phyloP scores from a whole-genome alignment of 169 alveolate species.

The Besnoitia besnoiti region DNA sequence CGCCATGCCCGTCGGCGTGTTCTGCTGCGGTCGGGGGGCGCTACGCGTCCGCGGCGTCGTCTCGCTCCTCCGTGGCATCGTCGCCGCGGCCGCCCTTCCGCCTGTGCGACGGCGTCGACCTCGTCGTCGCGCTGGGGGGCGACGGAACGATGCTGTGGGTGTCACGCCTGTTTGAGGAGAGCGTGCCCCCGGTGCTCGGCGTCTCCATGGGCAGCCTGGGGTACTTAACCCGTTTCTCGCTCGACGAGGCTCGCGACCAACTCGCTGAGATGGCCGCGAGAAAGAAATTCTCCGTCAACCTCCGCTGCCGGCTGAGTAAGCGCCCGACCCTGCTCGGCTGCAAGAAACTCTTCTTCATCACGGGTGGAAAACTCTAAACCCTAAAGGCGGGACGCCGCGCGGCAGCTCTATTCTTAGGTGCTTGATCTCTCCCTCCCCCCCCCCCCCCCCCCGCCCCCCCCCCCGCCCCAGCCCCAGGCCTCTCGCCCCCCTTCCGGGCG shows the following conservation, averaged over 20 bases:
- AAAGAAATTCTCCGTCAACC: slow-evolving; percentile 19
- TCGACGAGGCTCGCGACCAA: slow-evolving; percentile 52
- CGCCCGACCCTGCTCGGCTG: too few species aligned
- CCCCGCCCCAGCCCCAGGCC: background rate
- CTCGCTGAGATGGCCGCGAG: slow-evolving; percentile 44
- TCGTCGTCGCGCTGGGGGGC: slow-evolving; percentile 92
- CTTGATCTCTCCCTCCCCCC: background rate
- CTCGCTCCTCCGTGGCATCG: too few species aligned
- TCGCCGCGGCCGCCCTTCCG: background rate
- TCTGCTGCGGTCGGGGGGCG: too few species aligned
- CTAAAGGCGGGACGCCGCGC: too few species aligned
- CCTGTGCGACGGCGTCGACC: slow-evolving; percentile 71
- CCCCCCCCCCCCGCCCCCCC: background rate
- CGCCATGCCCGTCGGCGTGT: too few species aligned
- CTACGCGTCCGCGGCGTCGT: too few species aligned
- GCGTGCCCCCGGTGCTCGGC: slow-evolving; percentile 85
- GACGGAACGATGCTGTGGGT: slow-evolving; percentile 95
- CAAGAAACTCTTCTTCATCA: too few species aligned
- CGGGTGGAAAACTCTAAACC: too few species aligned
- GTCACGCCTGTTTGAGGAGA: slow-evolving; percentile 81
- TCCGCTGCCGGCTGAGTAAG: slow-evolving; percentile 56
- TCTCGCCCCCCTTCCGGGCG: background rate
- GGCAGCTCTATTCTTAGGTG: background rate
- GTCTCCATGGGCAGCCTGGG: slow-evolving; percentile 84
- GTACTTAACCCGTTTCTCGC: slow-evolving; percentile 80